phyloP scores from a whole-genome alignment of 257 asterid species.

The Thymus mandschuricus region DNA sequence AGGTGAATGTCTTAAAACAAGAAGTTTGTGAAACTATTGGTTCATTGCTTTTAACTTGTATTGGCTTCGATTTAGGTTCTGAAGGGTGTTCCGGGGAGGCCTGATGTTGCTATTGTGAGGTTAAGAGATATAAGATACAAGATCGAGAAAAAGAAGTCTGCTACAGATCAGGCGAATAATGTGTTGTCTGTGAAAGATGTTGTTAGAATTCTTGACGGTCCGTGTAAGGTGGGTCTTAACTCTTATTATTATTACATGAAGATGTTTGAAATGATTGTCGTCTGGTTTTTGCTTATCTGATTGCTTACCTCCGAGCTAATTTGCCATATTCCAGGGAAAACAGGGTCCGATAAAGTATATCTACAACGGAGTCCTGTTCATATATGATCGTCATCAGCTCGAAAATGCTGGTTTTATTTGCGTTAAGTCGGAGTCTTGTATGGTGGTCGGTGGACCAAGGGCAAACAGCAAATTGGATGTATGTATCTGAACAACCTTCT shows the following conservation, averaged over 20 bases:
- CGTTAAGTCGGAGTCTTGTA: constrained; percentile 78
- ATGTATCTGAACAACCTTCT: constrained; percentile 33
- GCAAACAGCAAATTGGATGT: constrained; percentile 71
- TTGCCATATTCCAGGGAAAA: constrained; percentile 57
- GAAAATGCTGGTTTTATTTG: constrained; percentile 97
- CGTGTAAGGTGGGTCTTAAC: constrained; percentile 64
- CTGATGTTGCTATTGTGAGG: constrained; percentile 87
- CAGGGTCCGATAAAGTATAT: constrained; percentile 93
- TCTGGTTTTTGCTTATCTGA: constrained; percentile 13
- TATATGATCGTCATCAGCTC: constrained; percentile 86
- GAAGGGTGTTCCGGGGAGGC: constrained; percentile 63
- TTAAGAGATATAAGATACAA: constrained; percentile 83
- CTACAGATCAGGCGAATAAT: constrained; percentile 71
- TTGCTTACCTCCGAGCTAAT: constrained; percentile 14
- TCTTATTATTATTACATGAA: constrained; percentile 14
- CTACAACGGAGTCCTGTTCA: constrained; percentile 69
- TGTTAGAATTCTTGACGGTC: constrained; percentile 87
- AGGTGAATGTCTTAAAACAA: too few relatives aligned
- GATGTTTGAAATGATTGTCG: constrained; percentile 1
- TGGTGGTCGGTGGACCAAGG: constrained; percentile 71
- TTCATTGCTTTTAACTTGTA: too few relatives aligned
- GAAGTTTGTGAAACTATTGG: too few relatives aligned
- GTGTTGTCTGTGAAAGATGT: constrained; percentile 80
- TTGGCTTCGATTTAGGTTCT: too few relatives aligned
- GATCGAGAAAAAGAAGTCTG: constrained; percentile 66